Conservation (phyloP, 345 rosid species). For the Pistacia integerrima region DNA sequence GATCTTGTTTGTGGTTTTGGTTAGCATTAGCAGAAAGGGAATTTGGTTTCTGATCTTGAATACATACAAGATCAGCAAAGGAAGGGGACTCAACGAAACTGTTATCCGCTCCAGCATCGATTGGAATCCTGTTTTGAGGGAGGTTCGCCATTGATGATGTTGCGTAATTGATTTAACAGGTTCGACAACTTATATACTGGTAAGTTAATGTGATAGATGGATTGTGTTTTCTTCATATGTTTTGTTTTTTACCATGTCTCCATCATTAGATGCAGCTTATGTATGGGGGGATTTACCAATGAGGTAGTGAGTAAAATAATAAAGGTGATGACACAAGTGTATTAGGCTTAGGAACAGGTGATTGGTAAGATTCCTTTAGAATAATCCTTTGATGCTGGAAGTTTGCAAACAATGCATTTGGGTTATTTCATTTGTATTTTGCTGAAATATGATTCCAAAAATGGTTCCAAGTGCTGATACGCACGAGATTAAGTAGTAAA, state of each 20-base stretch:
- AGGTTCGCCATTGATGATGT: slow-evolving; percentile 32
- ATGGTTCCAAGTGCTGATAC: neutral
- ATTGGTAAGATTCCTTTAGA: neutral
- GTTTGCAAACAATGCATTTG: neutral
- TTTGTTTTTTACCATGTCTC: slow-evolving; percentile 19
- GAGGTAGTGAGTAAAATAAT: slow-evolving; percentile 15
- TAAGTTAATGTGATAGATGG: slow-evolving; percentile 1
- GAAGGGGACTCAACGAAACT: slow-evolving; percentile 37
- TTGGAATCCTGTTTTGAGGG: slow-evolving; percentile 26
- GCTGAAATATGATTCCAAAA: neutral
- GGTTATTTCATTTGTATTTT: neutral
- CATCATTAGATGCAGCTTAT: neutral
- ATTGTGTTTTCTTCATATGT: neutral
- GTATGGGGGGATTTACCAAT: slow-evolving; percentile 17
- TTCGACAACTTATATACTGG: slow-evolving; percentile 10
- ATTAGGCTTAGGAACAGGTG: neutral
- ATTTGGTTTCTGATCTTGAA: slow-evolving; percentile 39
- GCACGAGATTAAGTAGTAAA: neutral
- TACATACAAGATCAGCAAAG: slow-evolving; percentile 40
- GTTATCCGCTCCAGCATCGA: slow-evolving; percentile 32
- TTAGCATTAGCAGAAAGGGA: slow-evolving; percentile 4
- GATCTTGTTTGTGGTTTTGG: slow-evolving; percentile 17
- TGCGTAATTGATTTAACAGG: neutral
- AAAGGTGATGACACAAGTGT: no score
- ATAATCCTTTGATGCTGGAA: neutral